These are phyloP conservation scores for Vanrija sp. DNA, from an alignment of 1,284 basidiomycete species.

Conservation along the genomic window DNA sequence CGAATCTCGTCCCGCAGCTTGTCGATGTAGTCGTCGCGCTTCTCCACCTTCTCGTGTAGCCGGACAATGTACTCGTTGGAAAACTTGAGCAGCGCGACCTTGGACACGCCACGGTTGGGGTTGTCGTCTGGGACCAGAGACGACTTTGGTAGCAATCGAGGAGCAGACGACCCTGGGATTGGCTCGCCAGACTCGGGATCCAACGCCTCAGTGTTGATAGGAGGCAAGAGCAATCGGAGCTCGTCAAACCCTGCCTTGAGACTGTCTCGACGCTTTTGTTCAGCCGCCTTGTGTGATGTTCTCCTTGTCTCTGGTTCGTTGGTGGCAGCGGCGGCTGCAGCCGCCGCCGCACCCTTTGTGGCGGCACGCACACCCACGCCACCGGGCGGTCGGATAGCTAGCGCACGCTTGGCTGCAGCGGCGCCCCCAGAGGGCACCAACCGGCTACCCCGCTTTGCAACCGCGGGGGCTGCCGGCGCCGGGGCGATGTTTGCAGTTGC, in stretches of 20 bases:
- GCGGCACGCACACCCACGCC: slow-evolving; percentile 32
- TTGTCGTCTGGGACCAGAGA: slow-evolving; percentile 68
- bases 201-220: slow-evolving; percentile 64
- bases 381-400: slow-evolving; percentile 35
- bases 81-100: slow-evolving; percentile 84
- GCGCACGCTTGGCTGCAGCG: slow-evolving; percentile 30
- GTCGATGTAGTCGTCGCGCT: slow-evolving; percentile 76
- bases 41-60: slow-evolving; percentile 71
- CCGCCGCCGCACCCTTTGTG: slow-evolving; percentile 32
- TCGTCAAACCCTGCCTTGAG: slow-evolving; percentile 96
- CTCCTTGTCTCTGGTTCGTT: slow-evolving; percentile 54
- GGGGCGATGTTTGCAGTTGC: neutral
- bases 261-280: slow-evolving; percentile 93
- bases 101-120: slow-evolving; percentile 91
- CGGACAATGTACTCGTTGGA: slow-evolving; percentile 81
- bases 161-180: slow-evolving; percentile 77
- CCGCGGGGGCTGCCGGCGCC: neutral
- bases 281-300: slow-evolving; percentile 92
- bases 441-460: slow-evolving; percentile 15
- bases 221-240: slow-evolving; percentile 78
- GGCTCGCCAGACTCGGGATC: slow-evolving; percentile 64
- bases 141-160: slow-evolving; percentile 73
- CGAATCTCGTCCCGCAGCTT: slow-evolving; percentile 65
- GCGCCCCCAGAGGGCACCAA: slow-evolving; percentile 12
- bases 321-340: slow-evolving; percentile 23